phyloP scores from a whole-genome alignment of 2,329 filamentous ascomycete genomes.

The Rugonectria rugulosa region DNA sequence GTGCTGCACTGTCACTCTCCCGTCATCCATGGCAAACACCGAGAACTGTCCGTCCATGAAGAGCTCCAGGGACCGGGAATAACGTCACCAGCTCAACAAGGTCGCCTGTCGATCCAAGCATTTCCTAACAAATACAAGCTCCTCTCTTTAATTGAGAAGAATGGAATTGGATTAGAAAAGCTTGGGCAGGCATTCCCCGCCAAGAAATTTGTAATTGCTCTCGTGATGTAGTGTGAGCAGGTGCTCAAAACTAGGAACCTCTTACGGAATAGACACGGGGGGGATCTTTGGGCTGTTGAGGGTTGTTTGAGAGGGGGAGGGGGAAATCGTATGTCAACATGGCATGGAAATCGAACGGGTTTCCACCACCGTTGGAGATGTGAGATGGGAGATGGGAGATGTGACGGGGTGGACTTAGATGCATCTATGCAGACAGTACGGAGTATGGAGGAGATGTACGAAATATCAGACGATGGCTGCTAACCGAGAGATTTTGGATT shows the following conservation, averaged over 20 bases:
- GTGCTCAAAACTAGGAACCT: not conserved
- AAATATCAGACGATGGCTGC: no score
- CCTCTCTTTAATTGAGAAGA: not conserved
- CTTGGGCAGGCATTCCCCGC: not conserved
- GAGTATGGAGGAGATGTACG: no score
- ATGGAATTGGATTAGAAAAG: not conserved
- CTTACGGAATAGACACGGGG: no score
- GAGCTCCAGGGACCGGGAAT: not conserved
- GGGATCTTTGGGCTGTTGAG: no score
- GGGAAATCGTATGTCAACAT: slow-evolving; percentile 10
- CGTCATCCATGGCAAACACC: not conserved
- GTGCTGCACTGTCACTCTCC: not conserved
- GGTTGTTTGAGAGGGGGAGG: not conserved
- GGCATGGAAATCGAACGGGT: not conserved
- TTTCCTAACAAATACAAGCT: no score
- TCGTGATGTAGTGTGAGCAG: not conserved
- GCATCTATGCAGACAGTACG: not conserved
- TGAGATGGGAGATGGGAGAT: not conserved
- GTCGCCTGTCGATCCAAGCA: slow-evolving; percentile 5
- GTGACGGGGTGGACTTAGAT: no score
- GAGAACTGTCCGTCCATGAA: slow-evolving; percentile 2
- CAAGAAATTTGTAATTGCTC: not conserved
- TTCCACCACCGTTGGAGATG: slow-evolving; percentile 7
- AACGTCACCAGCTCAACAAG: slow-evolving; percentile 1
- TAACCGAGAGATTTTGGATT: no score